phyloP scores from a whole-genome alignment of 306 rosid genomes.

The Trifolium repens region DNA sequence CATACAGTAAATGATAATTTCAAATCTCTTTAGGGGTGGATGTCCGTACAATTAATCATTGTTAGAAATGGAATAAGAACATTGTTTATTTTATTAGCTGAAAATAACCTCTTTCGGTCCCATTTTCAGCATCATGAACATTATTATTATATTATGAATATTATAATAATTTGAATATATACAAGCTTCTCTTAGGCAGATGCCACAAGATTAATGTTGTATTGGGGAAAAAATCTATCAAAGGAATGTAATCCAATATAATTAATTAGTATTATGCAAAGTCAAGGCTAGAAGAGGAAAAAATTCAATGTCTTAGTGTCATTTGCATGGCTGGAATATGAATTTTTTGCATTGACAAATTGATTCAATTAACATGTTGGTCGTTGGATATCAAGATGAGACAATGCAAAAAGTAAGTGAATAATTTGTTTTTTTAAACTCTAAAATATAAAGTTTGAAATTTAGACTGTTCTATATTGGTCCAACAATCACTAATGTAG shows the following conservation, averaged over 20 bases:
- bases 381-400: background rate
- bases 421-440: background rate
- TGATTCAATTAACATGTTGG: background rate
- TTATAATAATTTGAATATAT: background rate
- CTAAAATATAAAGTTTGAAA: too few relatives aligned
- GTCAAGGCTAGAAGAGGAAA: slow-evolving; percentile 27
- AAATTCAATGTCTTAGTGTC: slow-evolving; percentile 27
- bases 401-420: background rate
- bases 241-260: slow-evolving; percentile 38
- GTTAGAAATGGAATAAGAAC: slow-evolving; percentile 63
- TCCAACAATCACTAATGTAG: background rate
- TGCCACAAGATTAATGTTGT: slow-evolving; percentile 33
- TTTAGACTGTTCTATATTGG: too few relatives aligned
- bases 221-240: slow-evolving; percentile 36
- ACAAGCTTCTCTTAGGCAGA: slow-evolving; percentile 40
- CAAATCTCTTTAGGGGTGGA: slow-evolving; percentile 40
- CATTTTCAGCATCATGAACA: slow-evolving; percentile 52
- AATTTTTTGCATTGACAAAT: too few relatives aligned
- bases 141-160: slow-evolving; percentile 27
- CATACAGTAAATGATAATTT: slow-evolving; percentile 46
- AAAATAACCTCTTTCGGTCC: slow-evolving; percentile 48
- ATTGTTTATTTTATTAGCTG: slow-evolving; percentile 35
- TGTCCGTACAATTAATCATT: slow-evolving; percentile 39
- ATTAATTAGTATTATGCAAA: slow-evolving; percentile 30
- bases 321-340: background rate